A percentile compares a stretch with the other conserved stretches of the same genome.
Evolutionary conservation across 148 eudicot genomes (phyloP).

Genomic region (Oxyria digyna): DNA sequence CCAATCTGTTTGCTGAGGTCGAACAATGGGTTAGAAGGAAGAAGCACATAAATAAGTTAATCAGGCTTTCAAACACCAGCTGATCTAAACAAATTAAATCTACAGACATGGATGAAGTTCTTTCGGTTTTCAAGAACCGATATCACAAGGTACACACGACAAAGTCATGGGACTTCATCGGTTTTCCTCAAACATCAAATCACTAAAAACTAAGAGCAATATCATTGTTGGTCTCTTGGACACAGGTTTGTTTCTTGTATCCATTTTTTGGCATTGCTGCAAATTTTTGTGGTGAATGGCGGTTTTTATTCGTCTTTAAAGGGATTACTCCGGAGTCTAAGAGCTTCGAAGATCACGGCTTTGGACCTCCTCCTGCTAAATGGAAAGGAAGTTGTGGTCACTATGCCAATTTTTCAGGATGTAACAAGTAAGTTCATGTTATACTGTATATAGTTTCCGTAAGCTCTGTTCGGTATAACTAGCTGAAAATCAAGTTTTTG

Average conservation of each 20-base stretch:
- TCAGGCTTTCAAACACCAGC: no score
- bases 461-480: no score
- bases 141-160: slow-evolving; percentile 73
- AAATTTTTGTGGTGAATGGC: neutral
- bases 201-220: slow-evolving; percentile 38
- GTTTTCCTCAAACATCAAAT: slow-evolving; percentile 42
- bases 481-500: no score
- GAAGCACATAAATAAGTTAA: no score
- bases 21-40: no score
- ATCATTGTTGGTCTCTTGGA: slow-evolving; percentile 61
- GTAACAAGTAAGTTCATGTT: slow-evolving; percentile 53
- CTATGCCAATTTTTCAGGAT: slow-evolving; percentile 78
- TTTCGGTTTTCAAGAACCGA: slow-evolving; percentile 38
- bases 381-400: slow-evolving; percentile 74
- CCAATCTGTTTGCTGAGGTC: no score
- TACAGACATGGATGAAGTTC: slow-evolving; percentile 58
- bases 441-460: no score
- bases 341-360: slow-evolving; percentile 69
- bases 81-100: no score
- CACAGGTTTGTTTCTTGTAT: slow-evolving; percentile 35
- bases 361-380: slow-evolving; percentile 74
- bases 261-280: neutral
- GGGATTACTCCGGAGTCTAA: slow-evolving; percentile 76
- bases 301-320: slow-evolving; percentile 2
- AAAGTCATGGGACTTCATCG: slow-evolving; percentile 82